A percentile compares a stretch with the other conserved stretches of the same genome.
Conservation (phyloP, 1,139 yeast genomes). For the Meyerozyma smithsonii region DNA sequence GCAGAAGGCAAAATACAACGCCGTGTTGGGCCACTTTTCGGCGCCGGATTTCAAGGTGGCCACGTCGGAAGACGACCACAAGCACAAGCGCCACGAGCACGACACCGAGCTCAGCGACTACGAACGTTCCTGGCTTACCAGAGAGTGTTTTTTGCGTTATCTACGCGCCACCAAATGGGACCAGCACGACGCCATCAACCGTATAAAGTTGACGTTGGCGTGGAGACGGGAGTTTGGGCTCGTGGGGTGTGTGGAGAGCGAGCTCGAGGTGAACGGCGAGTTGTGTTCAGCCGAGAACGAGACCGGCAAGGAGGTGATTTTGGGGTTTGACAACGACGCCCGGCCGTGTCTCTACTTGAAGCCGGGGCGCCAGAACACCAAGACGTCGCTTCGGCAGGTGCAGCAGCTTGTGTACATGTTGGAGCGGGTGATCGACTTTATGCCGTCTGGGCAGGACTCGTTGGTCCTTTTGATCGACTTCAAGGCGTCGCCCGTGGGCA, state of each 20-base stretch:
- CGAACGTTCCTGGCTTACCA: constrained; percentile 44
- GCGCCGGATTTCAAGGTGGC: constrained; percentile 33
- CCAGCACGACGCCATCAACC: constrained; percentile 32
- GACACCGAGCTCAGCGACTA: constrained; percentile 7
- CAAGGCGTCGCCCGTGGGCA: constrained; percentile 38
- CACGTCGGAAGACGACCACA: constrained; percentile 18
- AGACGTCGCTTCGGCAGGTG: constrained; percentile 39
- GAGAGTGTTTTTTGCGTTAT: constrained; percentile 46
- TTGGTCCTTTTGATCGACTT: constrained; percentile 45
- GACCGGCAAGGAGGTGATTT: constrained; percentile 45
- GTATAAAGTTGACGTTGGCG: constrained; percentile 39
- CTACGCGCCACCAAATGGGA: constrained; percentile 47
- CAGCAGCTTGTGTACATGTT: constrained; percentile 49
- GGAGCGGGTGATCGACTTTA: constrained; percentile 42
- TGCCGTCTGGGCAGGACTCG: constrained; percentile 49
- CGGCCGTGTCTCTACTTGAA: constrained; percentile 47
- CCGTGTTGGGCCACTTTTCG: constrained; percentile 15
- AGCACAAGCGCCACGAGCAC: background rate
- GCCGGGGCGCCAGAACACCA: constrained; percentile 47
- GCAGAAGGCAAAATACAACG: constrained; percentile 14
- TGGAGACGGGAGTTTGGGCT: constrained; percentile 49
- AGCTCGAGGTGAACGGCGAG: constrained; percentile 31
- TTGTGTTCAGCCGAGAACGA: constrained; percentile 34
- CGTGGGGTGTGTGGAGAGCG: constrained; percentile 24
- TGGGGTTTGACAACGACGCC: constrained; percentile 44